Evolutionary conservation across 306 rosid species (phyloP).

Genomic region (Prunus persica): Prunus_persica_NCBIv2 NC_034009.1:1326001-1326500

Average conservation of each 20-base stretch:
- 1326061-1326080: too few species aligned
- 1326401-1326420: background rate
- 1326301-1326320: conserved; percentile 32
- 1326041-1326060: too few species aligned
- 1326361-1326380: conserved; percentile 18
- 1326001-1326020: conserved; percentile 31
- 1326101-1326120: too few species aligned
- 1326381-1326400: conserved; percentile 7
- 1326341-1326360: conserved; percentile 17
- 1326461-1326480: background rate
- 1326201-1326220: background rate
- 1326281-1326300: conserved; percentile 21
- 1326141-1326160: too few species aligned
- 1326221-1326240: conserved; percentile 17
- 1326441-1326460: conserved; percentile 5
- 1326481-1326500: background rate
- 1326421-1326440: background rate
- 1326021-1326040: background rate
- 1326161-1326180: background rate
- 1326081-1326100: too few species aligned
- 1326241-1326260: conserved; percentile 35
- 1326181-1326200: background rate
- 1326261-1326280: conserved; percentile 10
- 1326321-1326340: conserved; percentile 25
- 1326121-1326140: background rate